Evolutionary conservation across 106 monocot genomes (phyloP), one percentile per base, ranked within the genome.

Genomic region (Gastrodia elata): DNA sequence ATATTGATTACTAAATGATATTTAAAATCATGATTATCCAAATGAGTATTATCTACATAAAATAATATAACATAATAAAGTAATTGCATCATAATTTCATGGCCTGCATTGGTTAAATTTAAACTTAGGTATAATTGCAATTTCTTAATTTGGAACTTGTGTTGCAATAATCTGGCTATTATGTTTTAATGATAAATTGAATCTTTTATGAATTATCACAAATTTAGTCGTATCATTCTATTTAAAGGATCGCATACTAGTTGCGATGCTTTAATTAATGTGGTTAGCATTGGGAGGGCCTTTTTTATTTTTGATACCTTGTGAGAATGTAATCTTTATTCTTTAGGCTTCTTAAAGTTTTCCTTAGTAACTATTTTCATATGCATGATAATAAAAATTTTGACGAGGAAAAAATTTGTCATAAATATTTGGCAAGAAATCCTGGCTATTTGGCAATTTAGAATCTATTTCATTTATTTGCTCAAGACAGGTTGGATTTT

Each of bases 401-500:
- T n/a, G n/a, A 10, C 48, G 11, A 46, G 13, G 44, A 14, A 44
- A 44, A 7, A 44, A 44, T 44, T 9, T n/a, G n/a, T n/a, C n/a
- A n/a, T n/a, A n/a, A n/a, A n/a, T n/a, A n/a, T n/a, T n/a, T n/a
- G n/a, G n/a, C n/a, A n/a, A n/a, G n/a, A n/a, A n/a, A n/a, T n/a
- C n/a, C n/a, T 22, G 55, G 2, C 55, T 55, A 55, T 55, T 55
- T 6, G 25, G 55, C 55, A 55, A 55, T n/a, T 18, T 9, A 9
- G 42, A 14, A 42, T 42, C 11, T 18, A 55, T 55, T 55, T 55
- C 55, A 55, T 59, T 59, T 25, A 65, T 36, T 35, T 33, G 65
- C 26, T 65, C 20, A 15, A 24, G 18, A 0, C 38, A 98, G 98
- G 98, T 98, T 83, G 98, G 93, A 24, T 98, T 99, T 87, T 99